Percentiles rank a stretch among this genome's conserved stretches.
Evolutionary conservation across 2,329 filamentous ascomycete species (phyloP).

Genomic region (Claviceps quebecensis): DNA sequence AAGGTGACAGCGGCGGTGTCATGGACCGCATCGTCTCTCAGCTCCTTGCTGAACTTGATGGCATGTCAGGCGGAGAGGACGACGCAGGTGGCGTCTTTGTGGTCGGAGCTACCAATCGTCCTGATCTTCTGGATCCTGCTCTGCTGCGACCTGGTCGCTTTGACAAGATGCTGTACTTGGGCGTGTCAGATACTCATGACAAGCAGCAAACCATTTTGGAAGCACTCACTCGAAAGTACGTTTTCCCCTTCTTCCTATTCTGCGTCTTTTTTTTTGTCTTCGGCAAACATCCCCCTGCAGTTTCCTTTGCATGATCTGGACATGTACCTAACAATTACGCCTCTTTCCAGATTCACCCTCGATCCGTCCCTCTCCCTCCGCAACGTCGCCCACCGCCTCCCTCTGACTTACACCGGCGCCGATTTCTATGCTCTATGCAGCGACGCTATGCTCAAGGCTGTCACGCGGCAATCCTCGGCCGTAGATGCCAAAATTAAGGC

Average conservation of each 20-base stretch:
- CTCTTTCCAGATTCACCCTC: slow-evolving; percentile 57
- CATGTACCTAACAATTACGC: background rate
- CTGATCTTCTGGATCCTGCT: slow-evolving; percentile 83
- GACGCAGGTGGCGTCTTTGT: slow-evolving; percentile 85
- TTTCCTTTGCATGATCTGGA: background rate
- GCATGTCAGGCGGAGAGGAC: slow-evolving; percentile 79
- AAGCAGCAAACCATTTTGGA: slow-evolving; percentile 93
- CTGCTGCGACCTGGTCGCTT: slow-evolving; percentile 81
- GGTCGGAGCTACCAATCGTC: slow-evolving; percentile 89
- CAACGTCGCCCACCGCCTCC: slow-evolving; percentile 60
- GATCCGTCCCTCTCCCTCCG: slow-evolving; percentile 64
- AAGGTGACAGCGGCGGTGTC: slow-evolving; percentile 91
- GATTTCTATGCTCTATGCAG: slow-evolving; percentile 96
- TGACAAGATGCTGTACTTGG: slow-evolving; percentile 96
- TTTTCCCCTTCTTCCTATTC: slow-evolving; percentile 11
- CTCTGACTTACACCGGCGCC: slow-evolving; percentile 93
- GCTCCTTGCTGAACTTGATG: slow-evolving; percentile 85
- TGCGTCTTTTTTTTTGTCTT: background rate
- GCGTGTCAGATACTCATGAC: slow-evolving; percentile 89
- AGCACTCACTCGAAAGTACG: slow-evolving; percentile 83
- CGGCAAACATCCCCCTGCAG: background rate
- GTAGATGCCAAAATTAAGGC: slow-evolving; percentile 73
- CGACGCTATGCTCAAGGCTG: slow-evolving; percentile 96
- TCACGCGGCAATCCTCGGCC: slow-evolving; percentile 72
- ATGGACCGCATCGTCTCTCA: slow-evolving; percentile 98